These are phyloP conservation scores for Lichtheimia hyalospora DNA, from an alignment of 371 early-diverging fungal genomes.

Conservation along the genomic window DNA sequence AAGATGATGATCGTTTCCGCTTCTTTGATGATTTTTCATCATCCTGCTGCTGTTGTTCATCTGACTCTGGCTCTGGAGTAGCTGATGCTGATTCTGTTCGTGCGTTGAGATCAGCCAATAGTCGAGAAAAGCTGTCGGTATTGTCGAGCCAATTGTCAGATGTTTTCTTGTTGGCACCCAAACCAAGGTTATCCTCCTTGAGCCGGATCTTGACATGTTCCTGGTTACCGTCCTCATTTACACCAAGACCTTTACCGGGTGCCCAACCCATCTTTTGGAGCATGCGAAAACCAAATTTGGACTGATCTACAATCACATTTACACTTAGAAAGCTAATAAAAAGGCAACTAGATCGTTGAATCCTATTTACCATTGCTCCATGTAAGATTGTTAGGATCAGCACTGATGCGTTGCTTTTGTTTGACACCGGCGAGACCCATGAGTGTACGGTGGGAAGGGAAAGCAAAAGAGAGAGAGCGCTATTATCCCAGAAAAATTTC, in stretches of 20 bases:
- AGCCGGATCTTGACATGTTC: constrained; percentile 80
- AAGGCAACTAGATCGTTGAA: neutral
- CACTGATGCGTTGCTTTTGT: constrained; percentile 78
- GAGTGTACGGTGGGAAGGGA: neutral
- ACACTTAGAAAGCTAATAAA: neutral
- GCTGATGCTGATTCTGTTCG: constrained; percentile 29
- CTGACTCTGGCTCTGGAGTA: constrained; percentile 11
- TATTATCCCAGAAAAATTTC: neutral
- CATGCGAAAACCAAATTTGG: constrained; percentile 88
- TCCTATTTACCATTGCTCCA: constrained; percentile 81
- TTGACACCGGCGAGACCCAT: constrained; percentile 87
- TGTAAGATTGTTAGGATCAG: constrained; percentile 90
- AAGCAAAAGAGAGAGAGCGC: neutral
- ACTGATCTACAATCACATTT: constrained; percentile 56
- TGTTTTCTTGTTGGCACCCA: constrained; percentile 85
- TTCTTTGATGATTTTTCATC: constrained; percentile 21
- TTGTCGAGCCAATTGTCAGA: constrained; percentile 95
- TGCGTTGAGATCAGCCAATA: constrained; percentile 77
- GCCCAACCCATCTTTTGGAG: constrained; percentile 95
- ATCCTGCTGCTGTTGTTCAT: constrained; percentile 27
- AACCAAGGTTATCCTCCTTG: constrained; percentile 81
- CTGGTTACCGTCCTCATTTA: constrained; percentile 78
- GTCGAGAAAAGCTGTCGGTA: constrained; percentile 81
- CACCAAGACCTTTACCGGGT: constrained; percentile 91
- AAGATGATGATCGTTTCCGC: constrained; percentile 1